These are phyloP conservation scores for Ceriops zippeliana DNA, from an alignment of 345 rosid species.

Conservation along the genomic window DNA sequence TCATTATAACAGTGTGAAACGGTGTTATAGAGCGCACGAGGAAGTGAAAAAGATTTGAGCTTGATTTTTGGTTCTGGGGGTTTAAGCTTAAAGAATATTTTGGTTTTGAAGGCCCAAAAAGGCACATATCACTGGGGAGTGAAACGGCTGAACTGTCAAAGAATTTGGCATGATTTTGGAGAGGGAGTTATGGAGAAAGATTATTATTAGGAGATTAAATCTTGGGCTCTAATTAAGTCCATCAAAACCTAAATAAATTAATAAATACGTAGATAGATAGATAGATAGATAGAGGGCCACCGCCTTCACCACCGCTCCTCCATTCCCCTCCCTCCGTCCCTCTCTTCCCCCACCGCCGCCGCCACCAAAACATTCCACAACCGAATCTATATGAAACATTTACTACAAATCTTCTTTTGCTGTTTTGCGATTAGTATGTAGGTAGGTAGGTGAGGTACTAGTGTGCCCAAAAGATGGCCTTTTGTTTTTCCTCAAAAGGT, in stretches of 20 bases:
- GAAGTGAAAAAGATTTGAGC: constrained; percentile 1
- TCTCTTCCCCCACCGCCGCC: neutral
- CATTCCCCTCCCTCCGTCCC: neutral
- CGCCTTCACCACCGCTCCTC: neutral
- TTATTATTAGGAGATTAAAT: neutral
- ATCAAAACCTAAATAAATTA: neutral
- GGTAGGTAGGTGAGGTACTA: no score
- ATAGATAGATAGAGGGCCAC: neutral
- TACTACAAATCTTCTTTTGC: no score
- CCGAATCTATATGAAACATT: no score
- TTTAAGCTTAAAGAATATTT: neutral
- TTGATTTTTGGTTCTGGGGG: neutral
- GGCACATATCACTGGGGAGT: constrained; percentile 8
- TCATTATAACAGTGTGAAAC: neutral
- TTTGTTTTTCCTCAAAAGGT: no score
- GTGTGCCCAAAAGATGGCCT: no score
- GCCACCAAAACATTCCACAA: no score
- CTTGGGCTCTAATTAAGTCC: constrained; percentile 11
- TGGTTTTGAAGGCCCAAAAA: constrained; percentile 1
- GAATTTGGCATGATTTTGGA: constrained; percentile 37
- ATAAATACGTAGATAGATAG: neutral
- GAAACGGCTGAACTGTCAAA: constrained; percentile 28
- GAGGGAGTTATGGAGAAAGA: constrained; percentile 35
- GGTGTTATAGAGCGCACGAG: neutral
- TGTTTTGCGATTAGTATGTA: no score